Evolutionary conservation across 805 yeast genomes (phyloP).

Genomic region (Candida broadrunensis): DNA sequence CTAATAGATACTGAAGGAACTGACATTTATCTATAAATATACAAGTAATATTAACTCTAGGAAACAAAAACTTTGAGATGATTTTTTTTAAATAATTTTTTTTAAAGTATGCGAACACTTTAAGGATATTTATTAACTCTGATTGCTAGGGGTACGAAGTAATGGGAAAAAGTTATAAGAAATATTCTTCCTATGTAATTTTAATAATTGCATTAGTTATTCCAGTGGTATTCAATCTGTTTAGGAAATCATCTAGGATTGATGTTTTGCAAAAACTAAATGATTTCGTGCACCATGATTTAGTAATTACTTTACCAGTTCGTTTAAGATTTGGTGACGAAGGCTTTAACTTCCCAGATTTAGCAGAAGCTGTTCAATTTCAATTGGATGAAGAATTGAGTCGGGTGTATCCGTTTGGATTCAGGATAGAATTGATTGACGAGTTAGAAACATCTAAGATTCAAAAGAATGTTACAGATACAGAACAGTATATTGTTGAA

Average conservation of each 20-base stretch:
- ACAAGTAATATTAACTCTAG: no score
- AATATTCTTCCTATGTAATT: not conserved
- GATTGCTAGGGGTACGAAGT: not conserved
- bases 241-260: not conserved
- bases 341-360: conserved; percentile 62
- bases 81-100: no score
- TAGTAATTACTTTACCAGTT: conserved; percentile 18
- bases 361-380: conserved; percentile 46
- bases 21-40: no score
- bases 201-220: not conserved
- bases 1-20: conserved; percentile 30
- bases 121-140: no score
- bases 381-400: conserved; percentile 27
- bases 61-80: no score
- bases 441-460: conserved; percentile 3
- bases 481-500: conserved; percentile 27
- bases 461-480: not conserved
- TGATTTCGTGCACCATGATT: conserved; percentile 2
- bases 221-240: not conserved
- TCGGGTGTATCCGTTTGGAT: conserved; percentile 4
- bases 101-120: no score
- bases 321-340: conserved; percentile 28
- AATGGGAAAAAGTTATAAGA: not conserved
- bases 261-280: not conserved
- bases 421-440: conserved; percentile 12